phyloP scores from a whole-genome alignment of 169 alveolate genomes.

The Blepharisma undulans region DNA sequence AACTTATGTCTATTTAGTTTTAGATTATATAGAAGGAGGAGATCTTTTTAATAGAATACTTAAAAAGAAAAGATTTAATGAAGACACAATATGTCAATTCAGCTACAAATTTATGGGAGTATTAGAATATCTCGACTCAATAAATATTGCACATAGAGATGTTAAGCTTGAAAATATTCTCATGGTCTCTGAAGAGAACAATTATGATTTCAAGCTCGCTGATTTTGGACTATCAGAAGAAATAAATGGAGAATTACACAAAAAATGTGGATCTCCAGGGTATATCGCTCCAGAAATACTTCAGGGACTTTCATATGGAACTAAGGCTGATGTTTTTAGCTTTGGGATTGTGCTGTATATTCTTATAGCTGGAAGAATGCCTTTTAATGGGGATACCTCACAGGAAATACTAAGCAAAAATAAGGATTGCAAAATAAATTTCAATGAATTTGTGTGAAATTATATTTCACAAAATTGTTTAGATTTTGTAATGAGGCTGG shows the following conservation, averaged over 20 bases:
- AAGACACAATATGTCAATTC: neutral
- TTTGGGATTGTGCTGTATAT: constrained; percentile 83
- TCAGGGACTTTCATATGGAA: constrained; percentile 81
- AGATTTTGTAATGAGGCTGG: too few species aligned
- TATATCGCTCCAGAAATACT: constrained; percentile 91
- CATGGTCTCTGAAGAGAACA: constrained; percentile 72
- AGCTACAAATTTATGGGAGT: neutral
- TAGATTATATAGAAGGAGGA: constrained; percentile 57
- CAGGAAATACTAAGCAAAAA: constrained; percentile 69
- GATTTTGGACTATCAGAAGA: constrained; percentile 90
- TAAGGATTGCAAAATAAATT: constrained; percentile 17
- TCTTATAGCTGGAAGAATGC: constrained; percentile 87
- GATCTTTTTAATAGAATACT: constrained; percentile 88
- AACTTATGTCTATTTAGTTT: constrained; percentile 43
- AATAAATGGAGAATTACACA: constrained; percentile 57
- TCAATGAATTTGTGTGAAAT: too few species aligned
- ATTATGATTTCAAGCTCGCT: constrained; percentile 87
- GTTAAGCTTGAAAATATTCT: constrained; percentile 92
- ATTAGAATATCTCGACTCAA: neutral
- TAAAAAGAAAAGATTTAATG: neutral
- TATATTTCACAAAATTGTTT: too few species aligned
- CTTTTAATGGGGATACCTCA: constrained; percentile 82
- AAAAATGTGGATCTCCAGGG: constrained; percentile 88
- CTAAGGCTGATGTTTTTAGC: constrained; percentile 86
- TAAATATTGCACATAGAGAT: constrained; percentile 88